Conservation (phyloP, 148 eudicot genomes). For the Beta vulgaris region DNA sequence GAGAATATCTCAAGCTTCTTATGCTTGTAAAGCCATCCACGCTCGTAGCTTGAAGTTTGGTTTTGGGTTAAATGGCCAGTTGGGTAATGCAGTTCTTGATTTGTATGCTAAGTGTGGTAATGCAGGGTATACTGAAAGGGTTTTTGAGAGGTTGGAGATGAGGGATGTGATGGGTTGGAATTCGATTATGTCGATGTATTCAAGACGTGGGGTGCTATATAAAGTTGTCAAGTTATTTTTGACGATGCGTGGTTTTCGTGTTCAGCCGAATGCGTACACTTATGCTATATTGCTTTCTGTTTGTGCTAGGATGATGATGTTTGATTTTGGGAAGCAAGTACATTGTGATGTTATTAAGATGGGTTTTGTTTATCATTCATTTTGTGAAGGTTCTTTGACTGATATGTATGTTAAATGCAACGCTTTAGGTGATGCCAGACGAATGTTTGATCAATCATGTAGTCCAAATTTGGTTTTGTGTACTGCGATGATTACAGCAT, state of each 20-base stretch:
- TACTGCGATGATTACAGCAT: constrained; percentile 78
- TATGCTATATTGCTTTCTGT: constrained; percentile 66
- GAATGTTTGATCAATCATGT: constrained; percentile 49
- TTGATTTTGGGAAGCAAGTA: constrained; percentile 52
- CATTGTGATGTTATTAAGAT: constrained; percentile 55
- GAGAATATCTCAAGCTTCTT: constrained; percentile 35
- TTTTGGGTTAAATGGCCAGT: constrained; percentile 39
- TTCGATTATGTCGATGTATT: constrained; percentile 62
- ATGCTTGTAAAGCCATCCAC: constrained; percentile 41
- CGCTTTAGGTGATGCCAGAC: constrained; percentile 48
- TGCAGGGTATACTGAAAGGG: constrained; percentile 41
- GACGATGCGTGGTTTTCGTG: constrained; percentile 43
- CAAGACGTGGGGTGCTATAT: constrained; percentile 48
- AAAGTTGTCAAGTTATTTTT: constrained; percentile 40
- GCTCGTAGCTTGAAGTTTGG: constrained; percentile 52
- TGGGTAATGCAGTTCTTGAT: constrained; percentile 71
- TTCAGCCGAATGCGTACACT: constrained; percentile 59
- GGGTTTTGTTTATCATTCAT: constrained; percentile 52
- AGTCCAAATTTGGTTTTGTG: constrained; percentile 60
- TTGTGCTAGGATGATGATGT: constrained; percentile 54
- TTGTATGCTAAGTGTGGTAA: constrained; percentile 83
- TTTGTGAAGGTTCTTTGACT: constrained; percentile 73
- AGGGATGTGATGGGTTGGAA: constrained; percentile 71
- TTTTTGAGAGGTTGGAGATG: constrained; percentile 49
- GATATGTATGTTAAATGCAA: constrained; percentile 77